Percentiles rank a stretch among this genome's conserved stretches.
Evolutionary conservation across 441 rosid genomes (phyloP).

Genomic region (Metrosideros polymorpha): DNA sequence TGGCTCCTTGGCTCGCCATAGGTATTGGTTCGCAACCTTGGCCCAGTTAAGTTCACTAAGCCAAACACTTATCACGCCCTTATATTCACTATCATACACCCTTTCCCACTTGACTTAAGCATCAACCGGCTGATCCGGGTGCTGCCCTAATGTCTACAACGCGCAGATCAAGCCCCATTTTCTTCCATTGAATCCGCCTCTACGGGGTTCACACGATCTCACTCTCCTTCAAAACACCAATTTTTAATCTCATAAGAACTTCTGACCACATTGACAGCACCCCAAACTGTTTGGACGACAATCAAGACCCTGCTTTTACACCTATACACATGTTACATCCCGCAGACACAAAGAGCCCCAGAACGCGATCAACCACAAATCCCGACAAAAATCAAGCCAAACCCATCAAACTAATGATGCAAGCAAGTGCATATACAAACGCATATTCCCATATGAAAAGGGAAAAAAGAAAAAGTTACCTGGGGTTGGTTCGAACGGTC

Average conservation of each 20-base stretch:
- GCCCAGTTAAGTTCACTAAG: background rate
- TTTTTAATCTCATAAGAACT: background rate
- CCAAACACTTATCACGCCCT: background rate
- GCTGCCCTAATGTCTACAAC: background rate
- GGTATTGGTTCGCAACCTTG: background rate
- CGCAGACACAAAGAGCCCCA: background rate
- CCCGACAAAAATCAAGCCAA: background rate
- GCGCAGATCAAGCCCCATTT: background rate
- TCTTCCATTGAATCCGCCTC: background rate
- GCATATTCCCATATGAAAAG: background rate
- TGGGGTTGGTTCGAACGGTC: conserved; percentile 22
- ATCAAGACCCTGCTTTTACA: background rate
- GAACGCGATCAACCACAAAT: background rate
- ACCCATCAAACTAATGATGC: background rate
- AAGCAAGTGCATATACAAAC: background rate
- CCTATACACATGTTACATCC: background rate
- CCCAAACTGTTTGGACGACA: background rate
- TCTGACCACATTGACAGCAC: background rate
- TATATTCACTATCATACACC: background rate
- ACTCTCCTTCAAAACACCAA: background rate
- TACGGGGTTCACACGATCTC: background rate
- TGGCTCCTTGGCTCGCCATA: background rate
- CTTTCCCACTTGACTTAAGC: background rate
- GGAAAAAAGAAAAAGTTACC: conserved; percentile 17
- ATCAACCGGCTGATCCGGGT: background rate